These are phyloP conservation scores for Phaeosphaeriaceae sp. DNA, from an alignment of 2,329 filamentous ascomycete genomes.

Conservation along the genomic window DNA sequence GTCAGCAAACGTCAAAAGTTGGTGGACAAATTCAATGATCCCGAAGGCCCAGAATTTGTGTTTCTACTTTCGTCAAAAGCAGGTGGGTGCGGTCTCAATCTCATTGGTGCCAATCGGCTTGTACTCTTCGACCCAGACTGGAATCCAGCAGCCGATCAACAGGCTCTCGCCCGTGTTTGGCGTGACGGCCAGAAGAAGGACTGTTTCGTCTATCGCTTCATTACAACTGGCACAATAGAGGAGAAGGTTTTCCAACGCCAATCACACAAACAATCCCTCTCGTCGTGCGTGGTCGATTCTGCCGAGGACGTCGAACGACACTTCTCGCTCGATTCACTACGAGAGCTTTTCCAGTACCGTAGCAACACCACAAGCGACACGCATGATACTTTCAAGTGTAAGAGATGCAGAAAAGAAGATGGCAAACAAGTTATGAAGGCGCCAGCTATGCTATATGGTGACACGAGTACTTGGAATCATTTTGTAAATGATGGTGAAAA, in stretches of 20 bases:
- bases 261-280: constrained; percentile 96
- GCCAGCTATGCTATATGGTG: constrained; percentile 93
- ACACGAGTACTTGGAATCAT: constrained; percentile 99
- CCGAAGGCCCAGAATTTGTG: constrained; percentile 85
- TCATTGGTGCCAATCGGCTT: constrained; percentile 92
- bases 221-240: constrained; percentile 95
- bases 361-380: constrained; percentile 87
- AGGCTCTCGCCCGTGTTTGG: constrained; percentile 96
- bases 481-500: constrained; percentile 77
- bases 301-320: constrained; percentile 97
- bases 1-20: constrained; percentile 96
- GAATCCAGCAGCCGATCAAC: constrained; percentile 97
- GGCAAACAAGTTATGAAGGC: constrained; percentile 89
- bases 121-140: constrained; percentile 94
- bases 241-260: constrained; percentile 99
- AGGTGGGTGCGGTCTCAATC: constrained; percentile 92
- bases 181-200: constrained; percentile 99
- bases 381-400: constrained; percentile 98
- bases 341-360: constrained; percentile 94
- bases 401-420: constrained; percentile 82
- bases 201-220: constrained; percentile 99
- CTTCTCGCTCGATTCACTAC: constrained; percentile 87
- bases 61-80: constrained; percentile 98
- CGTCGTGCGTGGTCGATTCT: constrained; percentile 93
- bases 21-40: constrained; percentile 97